Evolutionary conservation across 1,284 basidiomycete genomes (phyloP).

Genomic region (Ceratobasidium sp.): DNA sequence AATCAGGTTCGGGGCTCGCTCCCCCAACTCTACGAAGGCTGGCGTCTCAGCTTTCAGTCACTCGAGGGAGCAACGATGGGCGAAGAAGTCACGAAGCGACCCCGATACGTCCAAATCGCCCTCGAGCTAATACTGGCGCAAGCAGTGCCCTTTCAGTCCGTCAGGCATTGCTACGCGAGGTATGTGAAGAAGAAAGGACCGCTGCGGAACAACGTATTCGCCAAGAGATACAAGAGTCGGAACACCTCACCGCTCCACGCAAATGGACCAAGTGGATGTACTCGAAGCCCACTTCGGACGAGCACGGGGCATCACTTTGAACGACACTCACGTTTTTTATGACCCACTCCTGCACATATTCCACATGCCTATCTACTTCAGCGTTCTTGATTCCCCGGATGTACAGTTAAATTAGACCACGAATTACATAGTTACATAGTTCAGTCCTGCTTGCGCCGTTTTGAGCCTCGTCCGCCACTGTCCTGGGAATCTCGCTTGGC

Average conservation of each 20-base stretch:
- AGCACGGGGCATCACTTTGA: constrained; percentile 1
- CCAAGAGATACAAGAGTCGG: constrained; percentile 39
- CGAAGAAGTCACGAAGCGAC: constrained; percentile 31
- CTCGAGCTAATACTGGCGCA: constrained; percentile 34
- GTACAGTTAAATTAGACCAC: constrained; percentile 36
- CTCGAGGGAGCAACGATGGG: constrained; percentile 9
- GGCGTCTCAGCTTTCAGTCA: constrained; percentile 19
- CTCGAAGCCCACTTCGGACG: constrained; percentile 20
- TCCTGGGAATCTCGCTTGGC: constrained; percentile 64
- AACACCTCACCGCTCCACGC: constrained; percentile 34
- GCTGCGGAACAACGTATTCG: constrained; percentile 39
- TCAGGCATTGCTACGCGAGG: constrained; percentile 29
- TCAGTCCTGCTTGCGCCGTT: constrained; percentile 53
- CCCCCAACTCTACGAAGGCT: constrained; percentile 34
- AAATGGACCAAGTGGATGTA: constrained; percentile 44
- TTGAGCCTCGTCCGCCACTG: constrained; percentile 49
- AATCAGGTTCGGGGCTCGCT: constrained; percentile 10
- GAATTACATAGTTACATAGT: constrained; percentile 13
- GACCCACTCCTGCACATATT: neutral
- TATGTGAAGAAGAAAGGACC: constrained; percentile 38
- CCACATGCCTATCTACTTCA: neutral
- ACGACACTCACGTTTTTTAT: neutral
- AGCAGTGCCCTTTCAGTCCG: constrained; percentile 31
- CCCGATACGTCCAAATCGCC: constrained; percentile 14
- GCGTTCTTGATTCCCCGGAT: neutral